These are phyloP conservation scores for Tylopilus plumbeoviolaceoides DNA, from an alignment of 768 basidiomycete species.

Conservation along the genomic window DNA sequence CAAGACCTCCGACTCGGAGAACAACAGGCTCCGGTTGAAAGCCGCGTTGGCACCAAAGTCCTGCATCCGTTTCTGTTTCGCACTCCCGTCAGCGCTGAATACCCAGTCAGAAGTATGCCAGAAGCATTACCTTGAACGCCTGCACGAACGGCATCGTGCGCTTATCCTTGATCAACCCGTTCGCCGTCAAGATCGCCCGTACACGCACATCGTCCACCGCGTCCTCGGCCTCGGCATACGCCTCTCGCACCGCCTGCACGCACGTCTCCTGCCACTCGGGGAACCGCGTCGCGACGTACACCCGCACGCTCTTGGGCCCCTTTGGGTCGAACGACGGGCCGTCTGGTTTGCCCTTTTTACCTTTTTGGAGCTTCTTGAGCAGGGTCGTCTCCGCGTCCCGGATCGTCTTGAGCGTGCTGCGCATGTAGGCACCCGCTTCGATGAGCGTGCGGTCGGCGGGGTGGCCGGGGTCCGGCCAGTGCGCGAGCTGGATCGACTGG, in stretches of 20 bases:
- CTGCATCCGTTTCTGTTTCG: conserved; percentile 68
- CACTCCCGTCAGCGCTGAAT: neutral
- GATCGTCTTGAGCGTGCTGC: conserved; percentile 84
- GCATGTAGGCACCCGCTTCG: conserved; percentile 82
- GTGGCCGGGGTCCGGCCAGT: conserved; percentile 68
- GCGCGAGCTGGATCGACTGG: conserved; percentile 75
- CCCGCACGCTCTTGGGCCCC: conserved; percentile 75
- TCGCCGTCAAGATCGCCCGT: conserved; percentile 58
- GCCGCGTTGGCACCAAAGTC: conserved; percentile 73
- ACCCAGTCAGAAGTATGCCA: neutral
- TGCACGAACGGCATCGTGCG: conserved; percentile 93
- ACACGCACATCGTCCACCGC: conserved; percentile 83
- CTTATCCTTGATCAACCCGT: conserved; percentile 93
- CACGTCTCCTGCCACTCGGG: conserved; percentile 92
- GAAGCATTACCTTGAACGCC: conserved; percentile 72
- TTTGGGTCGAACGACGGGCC: conserved; percentile 73
- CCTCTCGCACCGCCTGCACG: conserved; percentile 68
- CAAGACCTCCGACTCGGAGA: conserved; percentile 77
- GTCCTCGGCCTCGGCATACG: conserved; percentile 53
- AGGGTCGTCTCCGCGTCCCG: conserved; percentile 81
- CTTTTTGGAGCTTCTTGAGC: conserved; percentile 76
- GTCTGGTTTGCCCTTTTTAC: conserved; percentile 52
- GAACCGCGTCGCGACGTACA: conserved; percentile 90
- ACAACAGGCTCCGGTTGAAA: conserved; percentile 78
- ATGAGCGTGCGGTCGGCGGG: conserved; percentile 62